Evolutionary conservation across 306 rosid genomes (phyloP).

Genomic region (Begonia peltatifolia): DNA sequence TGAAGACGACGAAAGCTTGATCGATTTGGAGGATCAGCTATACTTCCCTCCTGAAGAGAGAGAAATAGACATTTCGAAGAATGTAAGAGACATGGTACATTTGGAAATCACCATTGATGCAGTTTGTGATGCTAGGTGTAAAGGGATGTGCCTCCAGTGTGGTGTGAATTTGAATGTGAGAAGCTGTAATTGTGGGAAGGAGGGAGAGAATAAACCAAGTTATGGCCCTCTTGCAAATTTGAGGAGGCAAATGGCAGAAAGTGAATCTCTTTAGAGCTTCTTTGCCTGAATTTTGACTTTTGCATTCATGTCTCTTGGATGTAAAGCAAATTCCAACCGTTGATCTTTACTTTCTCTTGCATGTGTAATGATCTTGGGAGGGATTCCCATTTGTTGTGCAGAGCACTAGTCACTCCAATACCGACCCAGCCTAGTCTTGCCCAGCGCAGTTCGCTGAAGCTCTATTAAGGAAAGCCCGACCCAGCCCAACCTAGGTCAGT

Average conservation of each 20-base stretch:
- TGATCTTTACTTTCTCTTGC: too few relatives aligned
- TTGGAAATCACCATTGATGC: conserved; percentile 63
- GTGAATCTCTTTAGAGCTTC: too few relatives aligned
- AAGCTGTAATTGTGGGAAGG: conserved; percentile 50
- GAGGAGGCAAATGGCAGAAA: conserved; percentile 31
- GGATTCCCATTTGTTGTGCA: too few relatives aligned
- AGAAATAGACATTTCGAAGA: conserved; percentile 80
- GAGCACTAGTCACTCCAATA: too few relatives aligned
- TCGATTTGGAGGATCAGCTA: conserved; percentile 61
- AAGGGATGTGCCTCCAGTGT: conserved; percentile 71
- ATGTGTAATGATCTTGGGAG: too few relatives aligned
- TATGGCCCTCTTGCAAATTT: conserved; percentile 60
- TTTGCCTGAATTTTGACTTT: too few relatives aligned
- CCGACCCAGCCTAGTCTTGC: too few relatives aligned
- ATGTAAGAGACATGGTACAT: conserved; percentile 76
- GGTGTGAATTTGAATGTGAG: conserved; percentile 55
- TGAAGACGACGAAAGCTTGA: conserved; percentile 30
- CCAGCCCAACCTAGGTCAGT: too few relatives aligned
- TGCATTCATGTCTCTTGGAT: too few relatives aligned
- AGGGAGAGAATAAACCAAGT: conserved; percentile 18
- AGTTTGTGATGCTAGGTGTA: conserved; percentile 51
- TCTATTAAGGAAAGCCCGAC: too few relatives aligned
- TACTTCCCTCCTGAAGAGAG: conserved; percentile 53
- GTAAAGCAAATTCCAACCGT: too few relatives aligned
- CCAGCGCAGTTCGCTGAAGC: too few relatives aligned